These are phyloP conservation scores for Leptodontidium sp. DNA, from an alignment of 2,329 filamentous ascomycete genomes.

Conservation along the genomic window DNA sequence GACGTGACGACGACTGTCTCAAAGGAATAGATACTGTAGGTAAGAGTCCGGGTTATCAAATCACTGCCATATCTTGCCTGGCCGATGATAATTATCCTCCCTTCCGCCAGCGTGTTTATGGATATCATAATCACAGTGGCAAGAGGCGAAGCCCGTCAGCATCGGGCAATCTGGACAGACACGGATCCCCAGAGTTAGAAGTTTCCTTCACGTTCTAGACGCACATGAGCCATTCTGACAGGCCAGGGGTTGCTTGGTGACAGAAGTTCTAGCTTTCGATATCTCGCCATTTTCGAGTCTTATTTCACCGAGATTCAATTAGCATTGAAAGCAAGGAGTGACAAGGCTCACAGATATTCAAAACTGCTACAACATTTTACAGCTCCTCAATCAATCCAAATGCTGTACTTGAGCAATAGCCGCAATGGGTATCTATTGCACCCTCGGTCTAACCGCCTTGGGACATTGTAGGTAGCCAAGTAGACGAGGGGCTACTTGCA, in stretches of 20 bases:
- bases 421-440: neutral
- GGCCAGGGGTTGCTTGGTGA: slow-evolving; percentile 1
- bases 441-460: neutral
- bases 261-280: neutral
- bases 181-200: slow-evolving; percentile 11
- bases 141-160: slow-evolving; percentile 2
- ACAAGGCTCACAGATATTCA: neutral
- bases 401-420: neutral
- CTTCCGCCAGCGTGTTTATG: neutral
- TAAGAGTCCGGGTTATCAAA: neutral
- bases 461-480: neutral
- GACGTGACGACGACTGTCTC: slow-evolving; percentile 15
- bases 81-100: neutral
- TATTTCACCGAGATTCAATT: neutral
- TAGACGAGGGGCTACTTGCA: neutral
- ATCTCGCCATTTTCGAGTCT: neutral
- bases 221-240: slow-evolving; percentile 10
- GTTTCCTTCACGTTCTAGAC: slow-evolving; percentile 7
- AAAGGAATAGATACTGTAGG: neutral
- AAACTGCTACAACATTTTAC: neutral
- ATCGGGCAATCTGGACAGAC: neutral
- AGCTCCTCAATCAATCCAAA: neutral
- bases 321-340: neutral
- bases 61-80: neutral
- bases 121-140: neutral